These are phyloP conservation scores for Podosphaera aphanis DNA, from an alignment of 2,329 filamentous ascomycete species.

Conservation along the genomic window DNA sequence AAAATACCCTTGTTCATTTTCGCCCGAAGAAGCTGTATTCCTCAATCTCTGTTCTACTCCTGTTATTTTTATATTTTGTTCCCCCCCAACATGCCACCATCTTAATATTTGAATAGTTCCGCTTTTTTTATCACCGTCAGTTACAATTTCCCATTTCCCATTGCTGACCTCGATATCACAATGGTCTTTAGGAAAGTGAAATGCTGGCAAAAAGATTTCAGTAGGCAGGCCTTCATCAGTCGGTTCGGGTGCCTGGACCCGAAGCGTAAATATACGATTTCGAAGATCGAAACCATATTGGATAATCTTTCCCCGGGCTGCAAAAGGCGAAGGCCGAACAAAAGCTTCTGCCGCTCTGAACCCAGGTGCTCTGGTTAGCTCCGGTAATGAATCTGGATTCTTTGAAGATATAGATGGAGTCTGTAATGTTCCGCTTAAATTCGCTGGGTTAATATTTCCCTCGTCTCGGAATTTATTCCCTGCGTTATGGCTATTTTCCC, in stretches of 20 bases:
- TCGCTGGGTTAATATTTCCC: conserved; percentile 44
- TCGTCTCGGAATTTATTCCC: conserved; percentile 24
- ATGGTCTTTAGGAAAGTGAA: conserved; percentile 62
- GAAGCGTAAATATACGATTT: conserved; percentile 53
- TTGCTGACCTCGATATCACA: conserved; percentile 54
- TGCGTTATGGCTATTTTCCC: conserved; percentile 20
- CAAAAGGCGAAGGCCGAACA: conserved; percentile 60
- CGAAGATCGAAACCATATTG: conserved; percentile 64
- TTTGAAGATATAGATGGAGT: conserved; percentile 41
- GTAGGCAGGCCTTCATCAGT: conserved; percentile 47
- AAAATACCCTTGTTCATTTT: conserved; percentile 53
- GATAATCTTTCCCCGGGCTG: conserved; percentile 45
- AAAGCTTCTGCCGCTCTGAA: conserved; percentile 84
- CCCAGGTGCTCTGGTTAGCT: conserved; percentile 41
- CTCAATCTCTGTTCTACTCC: conserved; percentile 47
- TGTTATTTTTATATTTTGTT: conserved; percentile 55
- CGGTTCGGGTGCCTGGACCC: conserved; percentile 35
- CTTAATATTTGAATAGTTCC: conserved; percentile 50
- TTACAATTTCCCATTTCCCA: conserved; percentile 73
- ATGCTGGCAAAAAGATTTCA: conserved; percentile 67
- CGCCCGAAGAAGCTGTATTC: conserved; percentile 21
- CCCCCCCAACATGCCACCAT: conserved; percentile 84
- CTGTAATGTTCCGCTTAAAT: conserved; percentile 50
- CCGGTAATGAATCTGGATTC: conserved; percentile 26
- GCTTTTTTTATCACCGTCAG: conserved; percentile 45